Percentiles rank a stretch among this genome's conserved stretches.
phyloP scores from a whole-genome alignment of 805 yeast genomes.

The Metschnikowia santaceciliae region DNA sequence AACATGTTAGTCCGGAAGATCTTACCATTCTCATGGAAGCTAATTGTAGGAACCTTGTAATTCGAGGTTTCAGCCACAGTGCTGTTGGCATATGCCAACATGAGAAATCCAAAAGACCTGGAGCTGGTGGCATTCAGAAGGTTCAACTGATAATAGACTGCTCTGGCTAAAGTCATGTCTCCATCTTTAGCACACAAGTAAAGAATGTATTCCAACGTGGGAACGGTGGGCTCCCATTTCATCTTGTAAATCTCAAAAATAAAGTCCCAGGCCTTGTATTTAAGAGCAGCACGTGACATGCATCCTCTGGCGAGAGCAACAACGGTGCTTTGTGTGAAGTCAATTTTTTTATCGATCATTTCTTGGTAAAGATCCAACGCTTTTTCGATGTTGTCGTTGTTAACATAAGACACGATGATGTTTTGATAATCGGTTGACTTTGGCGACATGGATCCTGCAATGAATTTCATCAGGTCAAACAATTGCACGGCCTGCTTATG shows the following conservation, averaged over 20 bases:
- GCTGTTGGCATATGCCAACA: conserved; percentile 48
- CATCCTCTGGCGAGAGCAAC: conserved; percentile 68
- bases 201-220: conserved; percentile 64
- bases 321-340: conserved; percentile 35
- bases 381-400: conserved; percentile 60
- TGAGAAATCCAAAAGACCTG: conserved; percentile 41
- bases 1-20: conserved; percentile 45
- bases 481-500: conserved; percentile 62
- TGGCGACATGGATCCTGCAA: conserved; percentile 64
- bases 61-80: conserved; percentile 15
- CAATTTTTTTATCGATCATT: conserved; percentile 38
- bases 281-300: conserved; percentile 45
- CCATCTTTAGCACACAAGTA: conserved; percentile 77
- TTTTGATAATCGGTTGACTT: conserved; percentile 64
- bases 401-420: conserved; percentile 63
- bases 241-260: conserved; percentile 58
- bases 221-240: conserved; percentile 40
- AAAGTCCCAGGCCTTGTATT: conserved; percentile 70
- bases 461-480: conserved; percentile 83
- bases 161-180: conserved; percentile 68
- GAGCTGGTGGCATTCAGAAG: conserved; percentile 33
- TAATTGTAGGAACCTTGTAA: conserved; percentile 21
- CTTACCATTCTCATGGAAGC: conserved; percentile 44
- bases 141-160: conserved; percentile 50
- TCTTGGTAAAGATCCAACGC: conserved; percentile 77